Conservation (phyloP, 2,329 filamentous ascomycete genomes). For the Fusarium sp. region DNA sequence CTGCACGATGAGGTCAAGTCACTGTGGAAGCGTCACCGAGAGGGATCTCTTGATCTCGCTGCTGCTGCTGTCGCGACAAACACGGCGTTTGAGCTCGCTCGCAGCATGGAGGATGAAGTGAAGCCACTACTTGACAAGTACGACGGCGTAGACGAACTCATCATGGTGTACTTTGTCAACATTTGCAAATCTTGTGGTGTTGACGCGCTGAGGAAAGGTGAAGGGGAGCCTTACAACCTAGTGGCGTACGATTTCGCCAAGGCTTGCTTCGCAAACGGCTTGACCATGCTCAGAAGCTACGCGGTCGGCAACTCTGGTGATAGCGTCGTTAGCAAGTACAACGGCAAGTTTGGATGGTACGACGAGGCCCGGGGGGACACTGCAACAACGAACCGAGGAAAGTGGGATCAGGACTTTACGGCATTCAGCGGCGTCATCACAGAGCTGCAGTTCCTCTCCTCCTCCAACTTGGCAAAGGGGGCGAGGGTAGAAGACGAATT, state of each 20-base stretch:
- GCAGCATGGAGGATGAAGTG: slow-evolving; percentile 54
- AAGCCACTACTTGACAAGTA: slow-evolving; percentile 43
- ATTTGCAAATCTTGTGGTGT: slow-evolving; percentile 9
- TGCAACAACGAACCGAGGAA: neutral
- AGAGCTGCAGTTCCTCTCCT: slow-evolving; percentile 18
- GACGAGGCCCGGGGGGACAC: slow-evolving; percentile 6
- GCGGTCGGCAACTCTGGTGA: rapidly evolving
- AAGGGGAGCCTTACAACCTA: slow-evolving; percentile 13
- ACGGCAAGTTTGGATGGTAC: slow-evolving; percentile 35
- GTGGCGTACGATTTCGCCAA: slow-evolving; percentile 22
- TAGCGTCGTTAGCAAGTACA: slow-evolving; percentile 14
- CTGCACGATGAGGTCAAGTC: slow-evolving; percentile 13
- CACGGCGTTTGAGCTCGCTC: slow-evolving; percentile 32
- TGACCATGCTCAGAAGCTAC: slow-evolving; percentile 7
- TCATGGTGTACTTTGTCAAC: neutral
- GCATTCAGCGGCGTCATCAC: slow-evolving; percentile 27
- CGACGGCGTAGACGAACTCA: neutral
- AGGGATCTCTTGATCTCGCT: slow-evolving; percentile 24
- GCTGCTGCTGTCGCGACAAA: slow-evolving; percentile 35
- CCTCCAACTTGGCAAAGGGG: neutral
- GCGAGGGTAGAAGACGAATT: slow-evolving; percentile 34
- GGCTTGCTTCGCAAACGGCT: neutral
- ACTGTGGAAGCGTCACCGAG: slow-evolving; percentile 20
- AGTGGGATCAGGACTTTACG: slow-evolving; percentile 24
- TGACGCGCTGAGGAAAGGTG: neutral